These are phyloP conservation scores for Hymenoscyphus occultus DNA, from an alignment of 2,329 filamentous ascomycete genomes.

Conservation along the genomic window DNA sequence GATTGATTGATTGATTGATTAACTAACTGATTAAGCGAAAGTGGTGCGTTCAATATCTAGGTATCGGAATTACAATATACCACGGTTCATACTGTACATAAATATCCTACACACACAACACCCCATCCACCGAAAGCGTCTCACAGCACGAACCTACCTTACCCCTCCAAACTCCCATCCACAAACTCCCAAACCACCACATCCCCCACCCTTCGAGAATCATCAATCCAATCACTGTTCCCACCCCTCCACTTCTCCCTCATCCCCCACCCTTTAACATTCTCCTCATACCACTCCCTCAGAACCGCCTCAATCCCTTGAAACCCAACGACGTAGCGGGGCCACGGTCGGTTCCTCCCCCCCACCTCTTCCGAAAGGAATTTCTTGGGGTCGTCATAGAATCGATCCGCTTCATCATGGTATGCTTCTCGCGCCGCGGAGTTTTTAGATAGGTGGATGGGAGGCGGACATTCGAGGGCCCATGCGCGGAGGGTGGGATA, in stretches of 20 bases:
- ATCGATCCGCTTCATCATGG: constrained; percentile 85
- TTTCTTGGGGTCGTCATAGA: constrained; percentile 64
- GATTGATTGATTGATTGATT: no score
- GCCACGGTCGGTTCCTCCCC: constrained; percentile 41
- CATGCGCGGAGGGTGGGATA: constrained; percentile 73
- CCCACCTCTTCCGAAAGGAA: constrained; percentile 49
- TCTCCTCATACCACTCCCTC: constrained; percentile 42
- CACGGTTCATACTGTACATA: no score
- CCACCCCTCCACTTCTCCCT: constrained; percentile 53
- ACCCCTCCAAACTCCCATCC: constrained; percentile 2
- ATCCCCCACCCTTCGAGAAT: constrained; percentile 53
- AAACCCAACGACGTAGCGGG: constrained; percentile 60
- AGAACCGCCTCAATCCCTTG: constrained; percentile 53
- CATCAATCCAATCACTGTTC: constrained; percentile 63
- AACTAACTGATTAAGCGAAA: no score
- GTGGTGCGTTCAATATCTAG: no score
- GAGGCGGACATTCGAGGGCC: constrained; percentile 88
- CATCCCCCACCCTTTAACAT: constrained; percentile 43
- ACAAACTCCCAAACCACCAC: constrained; percentile 57
- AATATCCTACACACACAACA: no score
- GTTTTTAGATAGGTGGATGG: constrained; percentile 61
- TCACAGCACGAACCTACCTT: no score
- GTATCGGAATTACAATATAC: no score
- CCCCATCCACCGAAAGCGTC: no score
- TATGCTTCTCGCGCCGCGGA: constrained; percentile 64